A percentile compares a stretch with the other conserved stretches of the same genome.
Conservation (phyloP, 2,329 filamentous ascomycete species). For the Ascochyta rabiei region DNA sequence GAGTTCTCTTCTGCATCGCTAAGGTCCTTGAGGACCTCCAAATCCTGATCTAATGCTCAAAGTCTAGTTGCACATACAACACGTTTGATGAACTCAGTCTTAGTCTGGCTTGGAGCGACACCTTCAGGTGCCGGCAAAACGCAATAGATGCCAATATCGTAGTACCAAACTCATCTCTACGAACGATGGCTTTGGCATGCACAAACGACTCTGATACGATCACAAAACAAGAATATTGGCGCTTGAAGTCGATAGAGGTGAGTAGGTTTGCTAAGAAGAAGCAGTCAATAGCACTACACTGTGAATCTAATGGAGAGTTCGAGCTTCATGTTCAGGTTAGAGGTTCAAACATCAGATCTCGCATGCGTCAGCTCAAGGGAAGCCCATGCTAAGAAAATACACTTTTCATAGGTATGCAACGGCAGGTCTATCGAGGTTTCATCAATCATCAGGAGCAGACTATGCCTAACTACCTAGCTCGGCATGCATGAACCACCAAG, state of each 20-base stretch:
- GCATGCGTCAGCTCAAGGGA: too few species aligned
- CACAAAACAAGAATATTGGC: constrained; percentile 54
- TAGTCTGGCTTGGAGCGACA: too few species aligned
- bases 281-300: constrained; percentile 56
- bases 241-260: constrained; percentile 57
- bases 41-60: too few species aligned
- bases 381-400: background rate
- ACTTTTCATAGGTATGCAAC: background rate
- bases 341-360: background rate
- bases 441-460: background rate
- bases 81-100: too few species aligned
- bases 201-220: constrained; percentile 55
- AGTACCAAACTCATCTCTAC: constrained; percentile 51
- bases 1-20: too few species aligned
- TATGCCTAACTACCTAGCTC: background rate
- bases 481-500: constrained; percentile 5
- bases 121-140: constrained; percentile 9
- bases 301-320: constrained; percentile 2
- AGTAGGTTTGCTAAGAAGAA: constrained; percentile 58
- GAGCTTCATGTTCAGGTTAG: background rate
- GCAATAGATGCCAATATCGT: constrained; percentile 52
- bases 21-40: too few species aligned
- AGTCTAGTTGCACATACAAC: too few species aligned
- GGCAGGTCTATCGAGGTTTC: background rate
- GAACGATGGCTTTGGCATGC: constrained; percentile 36